Conservation (phyloP, 1,284 basidiomycete species). For the Melanopsichium pennsylvanicum region DNA sequence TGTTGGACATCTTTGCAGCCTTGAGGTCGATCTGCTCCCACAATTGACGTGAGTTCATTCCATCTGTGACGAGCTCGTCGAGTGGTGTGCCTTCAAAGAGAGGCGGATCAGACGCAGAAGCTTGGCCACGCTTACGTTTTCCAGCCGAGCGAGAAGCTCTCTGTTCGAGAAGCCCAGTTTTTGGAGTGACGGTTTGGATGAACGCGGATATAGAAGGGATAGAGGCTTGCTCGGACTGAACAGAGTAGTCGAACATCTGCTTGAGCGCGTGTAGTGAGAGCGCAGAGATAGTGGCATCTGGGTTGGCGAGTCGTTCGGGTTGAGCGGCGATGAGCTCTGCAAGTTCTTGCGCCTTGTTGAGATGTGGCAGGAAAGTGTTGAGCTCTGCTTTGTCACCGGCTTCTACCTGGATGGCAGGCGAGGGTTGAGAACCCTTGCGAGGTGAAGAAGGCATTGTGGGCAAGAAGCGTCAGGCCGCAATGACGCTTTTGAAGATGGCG, state of each 20-base stretch:
- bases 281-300: conserved; percentile 16
- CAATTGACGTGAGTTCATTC: conserved; percentile 85
- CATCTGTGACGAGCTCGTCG: conserved; percentile 77
- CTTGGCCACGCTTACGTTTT: conserved; percentile 49
- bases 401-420: background rate
- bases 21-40: conserved; percentile 75
- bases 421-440: conserved; percentile 12
- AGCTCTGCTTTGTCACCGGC: background rate
- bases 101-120: conserved; percentile 47
- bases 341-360: conserved; percentile 29
- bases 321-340: conserved; percentile 39
- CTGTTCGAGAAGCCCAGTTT: conserved; percentile 61
- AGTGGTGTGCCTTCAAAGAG: conserved; percentile 78
- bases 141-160: conserved; percentile 30
- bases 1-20: conserved; percentile 39
- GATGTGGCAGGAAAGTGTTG: conserved; percentile 7
- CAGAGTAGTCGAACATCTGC: conserved; percentile 50
- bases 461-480: background rate
- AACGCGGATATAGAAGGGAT: conserved; percentile 75
- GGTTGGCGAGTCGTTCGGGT: conserved; percentile 35
- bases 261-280: conserved; percentile 34
- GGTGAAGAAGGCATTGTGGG: conserved; percentile 21
- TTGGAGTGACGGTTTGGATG: conserved; percentile 72
- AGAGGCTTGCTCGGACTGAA: conserved; percentile 73
- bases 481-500: too few species aligned